Evolutionary conservation across 495 filamentous ascomycete genomes (phyloP), one percentile per base, ranked within the genome.

Genomic region (Talaromyces ruber): DNA sequence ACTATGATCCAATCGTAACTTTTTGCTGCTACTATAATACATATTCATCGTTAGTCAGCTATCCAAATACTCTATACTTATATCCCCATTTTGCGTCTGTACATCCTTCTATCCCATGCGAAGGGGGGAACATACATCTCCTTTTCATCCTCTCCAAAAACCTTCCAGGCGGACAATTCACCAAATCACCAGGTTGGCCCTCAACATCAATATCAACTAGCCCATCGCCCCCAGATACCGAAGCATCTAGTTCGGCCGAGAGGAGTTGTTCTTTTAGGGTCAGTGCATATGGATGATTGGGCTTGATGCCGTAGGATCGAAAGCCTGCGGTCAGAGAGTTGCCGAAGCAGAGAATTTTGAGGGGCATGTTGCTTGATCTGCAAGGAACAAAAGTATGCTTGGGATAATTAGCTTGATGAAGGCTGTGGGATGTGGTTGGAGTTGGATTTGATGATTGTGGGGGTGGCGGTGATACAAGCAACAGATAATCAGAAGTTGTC

Each of bases 241-340:
- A 54, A 54, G 51, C 7, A 21, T 55, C 25, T 14, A 59, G 32
- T 25, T 60, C 26, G 14, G 43, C 39, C 25, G 54, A 30, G 26
- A 57, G 26, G 16, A 77, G 56, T 18, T 52, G 59, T 21, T 69
- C 60, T 32, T 66, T 63, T 3, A 76, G 68, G 2, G 68, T 66
- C 22, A 25, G 58, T 7, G 76, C 75, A 67, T 88, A 88, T 0
- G 86, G 83, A 47, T 82, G 78, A 61, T 74, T 77, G 14, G 22
- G 12, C 21, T 68, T 32, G 7, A 68, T 29, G 25, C 83, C 83
- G 58, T 64, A 74, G 37, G 61, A 43, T 22, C 79, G 72, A 72
- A 74, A 86, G 28, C 86, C 86, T 12, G 73, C 73, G 9, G 85
- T 87, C 25, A 88, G 78, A 47, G 82, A 85, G 71, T 86, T 76